A percentile compares a stretch with the other conserved stretches of the same genome.
These are phyloP conservation scores for Crucibulum laeve DNA, from an alignment of 768 basidiomycete species.

Conservation along the genomic window DNA sequence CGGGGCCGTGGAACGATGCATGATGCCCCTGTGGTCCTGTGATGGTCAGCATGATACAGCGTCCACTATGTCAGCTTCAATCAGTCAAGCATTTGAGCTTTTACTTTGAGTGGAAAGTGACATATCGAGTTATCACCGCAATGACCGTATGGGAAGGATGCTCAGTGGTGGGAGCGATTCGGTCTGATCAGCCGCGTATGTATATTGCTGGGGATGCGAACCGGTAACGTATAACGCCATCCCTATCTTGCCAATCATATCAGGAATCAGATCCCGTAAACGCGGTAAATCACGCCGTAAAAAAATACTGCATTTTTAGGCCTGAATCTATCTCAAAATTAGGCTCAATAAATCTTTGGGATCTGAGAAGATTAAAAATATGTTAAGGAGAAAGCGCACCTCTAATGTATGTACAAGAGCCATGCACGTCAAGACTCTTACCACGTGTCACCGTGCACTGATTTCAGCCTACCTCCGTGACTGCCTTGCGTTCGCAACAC, in stretches of 20 bases:
- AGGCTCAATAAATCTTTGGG: no score
- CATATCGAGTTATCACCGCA: constrained; percentile 12
- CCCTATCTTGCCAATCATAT: no score
- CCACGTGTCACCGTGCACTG: no score
- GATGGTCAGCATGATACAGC: constrained; percentile 6
- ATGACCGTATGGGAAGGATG: constrained; percentile 1
- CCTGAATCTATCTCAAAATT: no score
- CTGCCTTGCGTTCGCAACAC: background rate
- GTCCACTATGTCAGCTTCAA: constrained; percentile 10
- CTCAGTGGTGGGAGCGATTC: background rate
- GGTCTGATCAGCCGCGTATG: background rate
- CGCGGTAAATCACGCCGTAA: no score
- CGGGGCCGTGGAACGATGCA: constrained; percentile 14
- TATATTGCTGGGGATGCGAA: background rate
- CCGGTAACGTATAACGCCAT: background rate
- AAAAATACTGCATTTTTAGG: no score
- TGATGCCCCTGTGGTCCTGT: constrained; percentile 9
- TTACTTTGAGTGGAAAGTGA: constrained; percentile 4
- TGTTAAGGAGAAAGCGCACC: no score
- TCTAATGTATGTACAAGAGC: background rate
- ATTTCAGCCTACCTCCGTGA: no score
- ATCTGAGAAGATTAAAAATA: no score
- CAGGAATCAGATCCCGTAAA: no score
- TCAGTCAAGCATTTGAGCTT: background rate
- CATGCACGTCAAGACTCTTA: no score